Percentiles rank a stretch among this genome's conserved stretches.
phyloP scores from a whole-genome alignment of 257 asterid genomes.

The Striga asiatica region DNA sequence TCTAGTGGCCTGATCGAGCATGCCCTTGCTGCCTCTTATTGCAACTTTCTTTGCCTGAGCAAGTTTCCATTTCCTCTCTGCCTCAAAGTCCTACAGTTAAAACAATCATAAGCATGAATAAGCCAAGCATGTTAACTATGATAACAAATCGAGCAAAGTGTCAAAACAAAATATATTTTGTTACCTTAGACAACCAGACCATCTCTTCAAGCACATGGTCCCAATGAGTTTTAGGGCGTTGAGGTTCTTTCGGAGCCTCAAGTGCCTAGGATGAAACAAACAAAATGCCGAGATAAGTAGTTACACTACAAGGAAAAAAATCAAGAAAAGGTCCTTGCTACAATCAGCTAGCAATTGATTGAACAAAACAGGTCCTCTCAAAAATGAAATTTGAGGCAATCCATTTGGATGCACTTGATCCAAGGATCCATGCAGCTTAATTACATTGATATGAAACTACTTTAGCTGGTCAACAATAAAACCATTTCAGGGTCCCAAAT shows the following conservation, averaged over 20 bases:
- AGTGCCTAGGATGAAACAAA: conserved; percentile 48
- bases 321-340: too few relatives aligned
- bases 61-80: conserved; percentile 98
- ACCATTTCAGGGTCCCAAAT: not conserved
- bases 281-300: conserved; percentile 7
- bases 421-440: not conserved
- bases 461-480: too few relatives aligned
- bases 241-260: conserved; percentile 93
- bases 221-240: conserved; percentile 93
- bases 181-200: conserved; percentile 97
- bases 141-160: not conserved
- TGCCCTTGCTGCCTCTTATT: conserved; percentile 85
- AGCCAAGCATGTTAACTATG: not conserved
- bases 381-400: not conserved
- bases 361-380: too few relatives aligned
- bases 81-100: conserved; percentile 77
- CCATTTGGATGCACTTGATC: not conserved
- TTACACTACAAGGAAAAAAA: conserved; percentile 6
- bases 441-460: too few relatives aligned
- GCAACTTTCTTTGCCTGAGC: conserved; percentile 98
- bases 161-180: not conserved
- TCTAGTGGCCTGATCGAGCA: conserved; percentile 91
- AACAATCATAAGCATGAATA: conserved; percentile 13
- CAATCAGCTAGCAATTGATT: too few relatives aligned
- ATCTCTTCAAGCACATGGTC: conserved; percentile 99